Conservation (phyloP, 2,329 filamentous ascomycete genomes). For the Sclerotinia trifoliorum region DNA sequence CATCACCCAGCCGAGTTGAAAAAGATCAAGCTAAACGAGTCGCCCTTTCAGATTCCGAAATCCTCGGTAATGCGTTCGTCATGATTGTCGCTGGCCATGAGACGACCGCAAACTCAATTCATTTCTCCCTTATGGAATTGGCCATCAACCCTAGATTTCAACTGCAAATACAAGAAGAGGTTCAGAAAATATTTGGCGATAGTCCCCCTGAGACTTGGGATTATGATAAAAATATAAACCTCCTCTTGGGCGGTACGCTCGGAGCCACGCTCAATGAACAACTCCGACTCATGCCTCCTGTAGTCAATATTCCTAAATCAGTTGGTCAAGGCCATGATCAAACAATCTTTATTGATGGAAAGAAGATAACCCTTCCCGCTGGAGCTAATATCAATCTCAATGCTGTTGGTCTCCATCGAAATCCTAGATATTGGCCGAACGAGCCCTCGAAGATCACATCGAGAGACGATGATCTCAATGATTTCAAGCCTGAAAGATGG, state of each 20-base stretch:
- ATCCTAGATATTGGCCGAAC: conserved; percentile 56
- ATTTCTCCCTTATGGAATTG: conserved; percentile 68
- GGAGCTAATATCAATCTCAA: conserved; percentile 47
- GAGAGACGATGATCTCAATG: conserved; percentile 42
- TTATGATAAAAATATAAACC: conserved; percentile 65
- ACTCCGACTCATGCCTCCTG: conserved; percentile 69
- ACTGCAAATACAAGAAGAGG: conserved; percentile 63
- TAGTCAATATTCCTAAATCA: conserved; percentile 70
- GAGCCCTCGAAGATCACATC: conserved; percentile 60
- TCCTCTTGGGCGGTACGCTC: conserved; percentile 66
- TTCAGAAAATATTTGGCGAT: conserved; percentile 63
- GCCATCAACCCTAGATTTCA: conserved; percentile 65
- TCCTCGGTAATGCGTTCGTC: conserved; percentile 70
- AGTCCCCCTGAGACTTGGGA: conserved; percentile 62
- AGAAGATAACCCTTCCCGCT: conserved; percentile 27
- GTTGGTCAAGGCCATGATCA: conserved; percentile 52
- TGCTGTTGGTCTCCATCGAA: conserved; percentile 49
- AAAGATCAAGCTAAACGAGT: conserved; percentile 54
- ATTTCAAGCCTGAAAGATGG: conserved; percentile 59
- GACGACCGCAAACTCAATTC: conserved; percentile 72
- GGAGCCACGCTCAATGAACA: conserved; percentile 78
- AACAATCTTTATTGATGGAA: conserved; percentile 46
- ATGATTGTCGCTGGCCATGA: conserved; percentile 75
- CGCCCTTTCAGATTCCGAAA: conserved; percentile 60
- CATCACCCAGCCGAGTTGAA: conserved; percentile 44